phyloP scores from a whole-genome alignment of 257 asterid species.

The Solanum bukasovii region DNA sequence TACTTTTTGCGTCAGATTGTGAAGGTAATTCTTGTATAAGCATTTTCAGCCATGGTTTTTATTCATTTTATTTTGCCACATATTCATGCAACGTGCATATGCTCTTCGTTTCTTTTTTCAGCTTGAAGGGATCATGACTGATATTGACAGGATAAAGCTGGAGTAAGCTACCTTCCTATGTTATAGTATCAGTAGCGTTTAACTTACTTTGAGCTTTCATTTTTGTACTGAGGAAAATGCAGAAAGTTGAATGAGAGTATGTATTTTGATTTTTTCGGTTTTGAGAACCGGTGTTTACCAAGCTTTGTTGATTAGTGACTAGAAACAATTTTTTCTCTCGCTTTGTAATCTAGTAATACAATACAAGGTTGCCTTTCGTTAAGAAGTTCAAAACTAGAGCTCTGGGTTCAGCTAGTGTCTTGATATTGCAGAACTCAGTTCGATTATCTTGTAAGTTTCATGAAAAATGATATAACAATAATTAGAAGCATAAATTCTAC shows the following conservation, averaged over 20 bases:
- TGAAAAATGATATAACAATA: not conserved
- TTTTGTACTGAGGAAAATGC: not conserved
- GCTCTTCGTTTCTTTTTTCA: slow-evolving; percentile 12
- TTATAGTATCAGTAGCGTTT: not conserved
- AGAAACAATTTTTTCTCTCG: not conserved
- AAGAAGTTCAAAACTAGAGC: not conserved
- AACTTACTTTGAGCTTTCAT: not conserved
- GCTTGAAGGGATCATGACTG: slow-evolving; percentile 65
- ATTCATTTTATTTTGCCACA: not conserved
- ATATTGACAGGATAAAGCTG: slow-evolving; percentile 45
- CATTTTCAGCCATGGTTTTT: not conserved
- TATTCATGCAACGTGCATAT: not conserved
- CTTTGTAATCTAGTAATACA: not conserved
- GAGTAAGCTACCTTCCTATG: slow-evolving; percentile 13
- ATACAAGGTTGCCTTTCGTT: not conserved
- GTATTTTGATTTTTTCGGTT: not conserved
- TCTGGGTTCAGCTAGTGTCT: not conserved
- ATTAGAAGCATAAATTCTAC: too few species aligned
- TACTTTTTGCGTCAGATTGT: slow-evolving; percentile 66
- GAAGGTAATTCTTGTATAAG: slow-evolving; percentile 31
- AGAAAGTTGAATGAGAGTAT: not conserved
- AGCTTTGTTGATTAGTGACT: not conserved
- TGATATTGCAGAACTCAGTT: not conserved
- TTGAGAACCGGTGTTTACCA: not conserved
- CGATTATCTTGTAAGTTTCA: not conserved